Evolutionary conservation across 371 early-diverging fungal species (phyloP), one percentile per base, ranked within the genome.

Genomic region (Syncephalastrum contaminatum): DNA sequence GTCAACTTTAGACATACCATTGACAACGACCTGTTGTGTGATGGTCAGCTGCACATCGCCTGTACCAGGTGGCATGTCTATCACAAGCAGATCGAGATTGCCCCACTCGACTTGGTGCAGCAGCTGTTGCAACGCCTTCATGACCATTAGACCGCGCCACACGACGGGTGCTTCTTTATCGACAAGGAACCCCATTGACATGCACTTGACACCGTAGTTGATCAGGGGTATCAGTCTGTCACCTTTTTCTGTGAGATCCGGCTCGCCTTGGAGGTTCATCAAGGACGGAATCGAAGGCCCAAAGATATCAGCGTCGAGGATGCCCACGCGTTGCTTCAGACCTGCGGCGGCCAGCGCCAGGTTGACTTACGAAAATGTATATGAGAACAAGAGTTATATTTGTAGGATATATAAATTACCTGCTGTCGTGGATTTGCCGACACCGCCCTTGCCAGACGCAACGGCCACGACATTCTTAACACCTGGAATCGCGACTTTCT

Each of bases 1-100:
- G 5, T 43, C 15, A 21, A 14, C 47, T 41, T 15, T 19, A n/a
- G 7, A 50, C 21, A 43, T 30, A 83, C 93, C 94, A 59, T 81
- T 70, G 39, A 94, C 64, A 14, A 80, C 81, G 6, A 93, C 75
- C 61, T 88, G 89, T 69, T 95, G 95, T 49, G 85, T 81, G 45
- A 95, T 87, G 0, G 93, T 88, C 45, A 95, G 57, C 65, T 92
- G 93, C 7, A 89, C 88, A 68, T 95, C 95, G 14, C 95, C 95
- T 3, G 95, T 95, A 1, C 95, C 95, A 18, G 95, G 95, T 21
- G 95, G 95, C 89, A 92, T 88, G 62, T 95, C 95, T 60, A 95
- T 88, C 15, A 95, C 89, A 12, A 95, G 63, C 8, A 90, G 62
- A 66, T 95, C 95, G 21, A 90, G 54, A 1, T 75, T 76, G 4